Evolutionary conservation across 2,329 filamentous ascomycete genomes (phyloP).

Genomic region (Mycosphaerella arachidis): DNA sequence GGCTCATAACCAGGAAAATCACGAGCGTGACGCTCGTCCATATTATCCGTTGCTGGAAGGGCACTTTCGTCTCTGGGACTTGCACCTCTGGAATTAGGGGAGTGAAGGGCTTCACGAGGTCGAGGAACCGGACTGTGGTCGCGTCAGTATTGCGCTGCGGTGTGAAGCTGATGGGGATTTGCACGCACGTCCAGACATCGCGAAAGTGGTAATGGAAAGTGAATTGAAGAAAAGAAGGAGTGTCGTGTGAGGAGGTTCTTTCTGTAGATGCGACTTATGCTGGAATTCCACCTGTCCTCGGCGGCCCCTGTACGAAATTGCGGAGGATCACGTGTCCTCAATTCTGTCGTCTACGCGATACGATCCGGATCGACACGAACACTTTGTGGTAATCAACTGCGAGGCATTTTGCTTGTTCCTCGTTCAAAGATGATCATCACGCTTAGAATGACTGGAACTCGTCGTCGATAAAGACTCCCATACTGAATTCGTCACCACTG

Average conservation of each 20-base stretch:
- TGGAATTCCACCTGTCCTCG: not conserved
- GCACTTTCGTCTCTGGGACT: conserved; percentile 95
- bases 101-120: conserved; percentile 99
- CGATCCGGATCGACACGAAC: too few relatives aligned
- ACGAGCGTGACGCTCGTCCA: conserved; percentile 67
- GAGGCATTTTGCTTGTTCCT: too few relatives aligned
- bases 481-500: not conserved
- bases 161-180: not conserved
- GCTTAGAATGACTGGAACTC: too few relatives aligned
- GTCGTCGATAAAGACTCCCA: too few relatives aligned
- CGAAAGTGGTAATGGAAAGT: not conserved
- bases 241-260: not conserved
- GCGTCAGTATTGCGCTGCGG: conserved; percentile 12
- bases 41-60: conserved; percentile 79
- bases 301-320: not conserved
- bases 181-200: conserved; percentile 1
- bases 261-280: not conserved
- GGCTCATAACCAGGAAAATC: conserved; percentile 99
- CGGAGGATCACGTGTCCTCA: not conserved
- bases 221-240: conserved; percentile 7
- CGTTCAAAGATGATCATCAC: too few relatives aligned
- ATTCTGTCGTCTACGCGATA: not conserved
- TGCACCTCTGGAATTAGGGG: conserved; percentile 99
- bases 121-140: conserved; percentile 86
- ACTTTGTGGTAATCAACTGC: too few relatives aligned